Conservation (phyloP, 768 basidiomycete species). For the Daedalea quercina region DNA sequence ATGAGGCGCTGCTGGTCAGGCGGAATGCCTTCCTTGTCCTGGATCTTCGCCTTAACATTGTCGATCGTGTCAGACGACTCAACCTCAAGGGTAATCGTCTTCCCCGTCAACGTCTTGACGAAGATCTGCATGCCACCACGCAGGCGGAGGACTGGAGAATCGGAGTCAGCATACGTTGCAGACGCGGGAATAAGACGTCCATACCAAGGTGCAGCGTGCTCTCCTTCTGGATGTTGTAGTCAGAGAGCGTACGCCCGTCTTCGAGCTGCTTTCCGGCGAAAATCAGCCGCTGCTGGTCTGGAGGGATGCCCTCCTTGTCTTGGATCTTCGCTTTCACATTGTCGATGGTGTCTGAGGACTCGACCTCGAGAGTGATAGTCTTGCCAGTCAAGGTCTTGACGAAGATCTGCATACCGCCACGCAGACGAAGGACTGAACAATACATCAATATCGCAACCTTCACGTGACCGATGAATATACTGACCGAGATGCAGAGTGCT, state of each 20-base stretch:
- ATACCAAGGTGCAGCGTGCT: slow-evolving; percentile 24
- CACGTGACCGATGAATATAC: slow-evolving; percentile 6
- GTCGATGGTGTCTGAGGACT: slow-evolving; percentile 89
- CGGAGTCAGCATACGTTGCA: too few relatives aligned
- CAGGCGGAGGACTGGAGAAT: slow-evolving; percentile 31
- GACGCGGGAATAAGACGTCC: slow-evolving; percentile 8
- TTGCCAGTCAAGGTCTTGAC: slow-evolving; percentile 85
- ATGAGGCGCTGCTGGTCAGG: slow-evolving; percentile 26
- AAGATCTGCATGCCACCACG: slow-evolving; percentile 38
- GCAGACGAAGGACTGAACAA: slow-evolving; percentile 63
- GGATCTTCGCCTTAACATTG: slow-evolving; percentile 26
- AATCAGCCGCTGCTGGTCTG: slow-evolving; percentile 83
- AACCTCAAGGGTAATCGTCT: slow-evolving; percentile 53
- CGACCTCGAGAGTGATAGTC: slow-evolving; percentile 89
- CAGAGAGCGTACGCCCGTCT: slow-evolving; percentile 38
- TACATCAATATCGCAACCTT: neutral
- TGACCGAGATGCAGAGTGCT: slow-evolving; percentile 64
- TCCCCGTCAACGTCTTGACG: slow-evolving; percentile 45
- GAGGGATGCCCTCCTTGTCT: slow-evolving; percentile 77
- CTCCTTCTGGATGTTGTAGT: slow-evolving; percentile 28
- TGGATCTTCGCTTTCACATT: slow-evolving; percentile 81
- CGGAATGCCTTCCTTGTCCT: slow-evolving; percentile 26
- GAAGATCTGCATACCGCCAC: slow-evolving; percentile 88
- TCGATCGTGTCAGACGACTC: slow-evolving; percentile 29
- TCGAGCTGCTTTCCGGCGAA: slow-evolving; percentile 71